Conservation (phyloP, 768 basidiomycete species). For the Panellus pusillus region DNA sequence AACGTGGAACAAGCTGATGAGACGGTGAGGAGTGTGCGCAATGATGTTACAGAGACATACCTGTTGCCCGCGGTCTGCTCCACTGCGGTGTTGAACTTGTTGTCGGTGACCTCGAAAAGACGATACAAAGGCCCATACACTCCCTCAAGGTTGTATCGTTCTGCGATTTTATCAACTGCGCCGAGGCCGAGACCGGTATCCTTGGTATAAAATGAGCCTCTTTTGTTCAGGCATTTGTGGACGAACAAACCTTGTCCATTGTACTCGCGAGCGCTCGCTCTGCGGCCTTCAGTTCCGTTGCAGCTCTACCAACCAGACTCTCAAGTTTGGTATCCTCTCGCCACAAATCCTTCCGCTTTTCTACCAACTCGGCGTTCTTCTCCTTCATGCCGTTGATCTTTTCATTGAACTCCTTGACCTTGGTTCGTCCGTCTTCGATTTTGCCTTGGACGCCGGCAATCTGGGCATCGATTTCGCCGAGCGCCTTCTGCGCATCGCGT, state of each 20-base stretch:
- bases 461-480: slow-evolving; percentile 58
- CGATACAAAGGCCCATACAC: slow-evolving; percentile 95
- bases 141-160: slow-evolving; percentile 70
- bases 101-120: slow-evolving; percentile 86
- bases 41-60: slow-evolving; percentile 37
- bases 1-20: slow-evolving; percentile 85
- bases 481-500: slow-evolving; percentile 42
- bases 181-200: slow-evolving; percentile 89
- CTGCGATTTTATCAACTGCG: slow-evolving; percentile 82
- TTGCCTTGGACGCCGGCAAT: slow-evolving; percentile 56
- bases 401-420: slow-evolving; percentile 58
- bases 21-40: slow-evolving; percentile 7
- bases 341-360: slow-evolving; percentile 92
- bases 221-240: background rate
- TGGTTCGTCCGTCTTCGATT: slow-evolving; percentile 63
- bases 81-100: slow-evolving; percentile 87
- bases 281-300: slow-evolving; percentile 76
- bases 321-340: slow-evolving; percentile 90
- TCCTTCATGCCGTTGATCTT: slow-evolving; percentile 63
- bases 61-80: slow-evolving; percentile 96
- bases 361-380: slow-evolving; percentile 64
- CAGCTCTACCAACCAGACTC: slow-evolving; percentile 71
- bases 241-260: slow-evolving; percentile 85
- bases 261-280: slow-evolving; percentile 81
- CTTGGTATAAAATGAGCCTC: slow-evolving; percentile 36